Base-by-base conservation (phyloP, 495 filamentous ascomycete genomes). In the Neurospora sp. region DNA sequence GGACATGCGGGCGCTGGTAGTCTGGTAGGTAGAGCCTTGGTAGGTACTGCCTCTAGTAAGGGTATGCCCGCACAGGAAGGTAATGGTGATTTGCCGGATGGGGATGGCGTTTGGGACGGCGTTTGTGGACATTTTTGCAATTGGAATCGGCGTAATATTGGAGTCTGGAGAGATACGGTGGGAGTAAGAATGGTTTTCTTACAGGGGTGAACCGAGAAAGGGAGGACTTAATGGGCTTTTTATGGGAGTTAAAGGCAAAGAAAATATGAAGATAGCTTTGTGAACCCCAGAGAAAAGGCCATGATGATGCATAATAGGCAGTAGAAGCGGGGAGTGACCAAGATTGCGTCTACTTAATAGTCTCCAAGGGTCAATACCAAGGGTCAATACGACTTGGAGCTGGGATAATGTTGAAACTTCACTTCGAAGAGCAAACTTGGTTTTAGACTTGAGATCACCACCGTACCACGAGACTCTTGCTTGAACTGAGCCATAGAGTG, bases 171-270 rank as follows among this genome's bases (percentile, higher is more conserved):
- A n/a, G 18, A 44, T 1, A 44, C 0, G 6, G 16, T 18, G 6
- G 38, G 5, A 42, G 41, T 42, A 8, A 0, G 5, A 0, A 6
- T 42, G 5, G 5, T 7, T 6, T 18, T 3, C 2, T 40, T 10
- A 0, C 0, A 0, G 4, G 0, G 39, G 4, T 0, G 4, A 1
- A 40, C 0, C 39, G 39, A 40, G 0, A 1, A 40, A 18, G 14
- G 40, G 40, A 18, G 41, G 41, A 42, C 41, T 42, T 41, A 2
- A 14, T 6, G 41, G 16, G 41, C 2, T 42, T 40, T 39, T 39
- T 39, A 39, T 39, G 0, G 8, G 10, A 39, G 38, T 11, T 10
- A 10, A 39, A 39, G 38, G 38, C 8, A 3, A 39, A 39, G 9
- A 9, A 39, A 11, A 39, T 10, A 0, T 31, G 31, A 31, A 31